Base-by-base conservation (phyloP, 805 yeast species). In the Yarrowia yakushimensis region DNA sequence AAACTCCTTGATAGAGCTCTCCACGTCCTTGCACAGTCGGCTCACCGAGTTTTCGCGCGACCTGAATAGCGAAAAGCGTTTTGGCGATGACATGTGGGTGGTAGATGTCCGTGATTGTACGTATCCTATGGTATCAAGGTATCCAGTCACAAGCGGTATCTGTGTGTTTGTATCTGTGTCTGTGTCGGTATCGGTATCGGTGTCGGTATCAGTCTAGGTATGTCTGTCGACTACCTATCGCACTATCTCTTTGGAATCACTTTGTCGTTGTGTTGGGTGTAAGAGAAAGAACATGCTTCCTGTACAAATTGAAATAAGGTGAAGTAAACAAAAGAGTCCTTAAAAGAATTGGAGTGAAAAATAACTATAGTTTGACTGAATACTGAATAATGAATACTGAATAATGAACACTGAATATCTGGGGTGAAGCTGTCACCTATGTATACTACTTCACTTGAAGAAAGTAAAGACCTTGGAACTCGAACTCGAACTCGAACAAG, bases 1-100 rank as follows among this genome's bases (percentile, higher is more conserved):
- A 39, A 55, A 55, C 39, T 55, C 61, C 39, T 55, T 55, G 46
- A 55, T 39, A 31, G 61, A 37, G 31, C 39, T 39, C 13, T 55
- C 61, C 30, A 55, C 48, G 23, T 55, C 61, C 9, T 55, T 55
- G 22, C 61, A 55, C 36, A 55, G 48, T 2, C 48, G 61, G 10
- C 27, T 27, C 23, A 55, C 48, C 12, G 61, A 30, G 61, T 39
- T 55, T 30, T 55, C 48, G 13, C 61, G 48, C 11, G 59, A 52
- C 6, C 59, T 11, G 7, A 52, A 52, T 10, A 52, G 43, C 3
- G 59, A 34, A 25, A 52, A 36, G 13, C 59, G 59, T 12, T 52
- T 52, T 8, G 43, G 59, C 6, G 59, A 36, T 7, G 59, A 23
- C 59, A 52, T 43, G 22, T 23, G 5, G 43, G 15, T 7, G 1